A percentile compares a stretch with the other conserved stretches of the same genome.
Conservation (phyloP, 2,329 filamentous ascomycete genomes). For the Coniosporium tulheliwenetii region DNA sequence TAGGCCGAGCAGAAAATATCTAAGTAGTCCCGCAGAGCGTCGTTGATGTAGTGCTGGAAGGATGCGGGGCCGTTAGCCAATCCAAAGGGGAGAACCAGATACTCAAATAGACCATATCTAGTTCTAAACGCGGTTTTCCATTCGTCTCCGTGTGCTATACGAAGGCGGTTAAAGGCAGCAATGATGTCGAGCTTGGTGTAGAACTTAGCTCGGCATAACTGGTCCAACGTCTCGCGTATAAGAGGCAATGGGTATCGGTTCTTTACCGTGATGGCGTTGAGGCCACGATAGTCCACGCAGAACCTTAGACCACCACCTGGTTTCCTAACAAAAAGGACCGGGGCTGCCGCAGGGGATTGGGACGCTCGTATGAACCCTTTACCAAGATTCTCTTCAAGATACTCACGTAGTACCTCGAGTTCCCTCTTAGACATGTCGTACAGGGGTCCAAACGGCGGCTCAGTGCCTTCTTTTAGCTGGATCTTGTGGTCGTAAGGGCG, state of each 20-base stretch:
- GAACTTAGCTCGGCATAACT: conserved; percentile 5
- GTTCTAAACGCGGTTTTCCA: conserved; percentile 12
- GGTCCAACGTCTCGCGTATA: conserved; percentile 11
- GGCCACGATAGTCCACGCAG: too few species aligned
- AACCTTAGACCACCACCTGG: conserved; percentile 5
- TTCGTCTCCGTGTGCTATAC: neutral
- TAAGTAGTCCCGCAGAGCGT: too few species aligned
- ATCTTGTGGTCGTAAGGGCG: neutral
- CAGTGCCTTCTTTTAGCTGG: neutral
- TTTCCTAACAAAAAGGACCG: neutral
- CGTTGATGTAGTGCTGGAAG: too few species aligned
- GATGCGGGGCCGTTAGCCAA: conserved; percentile 1
- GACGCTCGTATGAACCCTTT: neutral
- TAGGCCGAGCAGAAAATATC: too few species aligned
- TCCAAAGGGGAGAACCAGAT: conserved; percentile 15
- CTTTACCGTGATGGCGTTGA: too few species aligned
- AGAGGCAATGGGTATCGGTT: conserved; percentile 10
- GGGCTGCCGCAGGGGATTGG: neutral
- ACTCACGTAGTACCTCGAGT: too few species aligned
- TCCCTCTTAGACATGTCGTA: too few species aligned
- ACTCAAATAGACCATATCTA: conserved; percentile 18
- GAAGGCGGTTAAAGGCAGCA: neutral
- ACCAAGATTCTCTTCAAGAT: too few species aligned
- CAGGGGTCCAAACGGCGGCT: too few species aligned
- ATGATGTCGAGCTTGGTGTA: conserved; percentile 9